phyloP scores from a whole-genome alignment of 768 basidiomycete species.

The Tubosaeta sp. region DNA sequence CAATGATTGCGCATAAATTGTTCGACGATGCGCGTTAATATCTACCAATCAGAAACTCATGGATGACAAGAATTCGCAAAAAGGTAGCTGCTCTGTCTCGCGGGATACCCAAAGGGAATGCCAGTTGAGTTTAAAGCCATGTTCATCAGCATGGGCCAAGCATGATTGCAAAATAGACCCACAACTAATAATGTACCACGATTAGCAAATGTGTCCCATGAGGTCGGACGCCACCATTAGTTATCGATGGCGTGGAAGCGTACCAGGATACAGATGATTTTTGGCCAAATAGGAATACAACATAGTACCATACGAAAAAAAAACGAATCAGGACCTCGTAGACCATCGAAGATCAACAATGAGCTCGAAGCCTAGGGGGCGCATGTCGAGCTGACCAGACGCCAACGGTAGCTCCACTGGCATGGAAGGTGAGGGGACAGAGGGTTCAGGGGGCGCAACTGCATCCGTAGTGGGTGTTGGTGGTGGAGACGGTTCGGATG shows the following conservation, averaged over 20 bases:
- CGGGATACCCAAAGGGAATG: background rate
- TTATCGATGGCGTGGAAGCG: background rate
- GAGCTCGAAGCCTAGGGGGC: constrained; percentile 66
- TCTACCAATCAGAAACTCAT: too few relatives aligned
- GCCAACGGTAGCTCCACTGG: constrained; percentile 20
- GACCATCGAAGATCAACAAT: constrained; percentile 76
- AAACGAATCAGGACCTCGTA: constrained; percentile 13
- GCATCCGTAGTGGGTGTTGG: background rate
- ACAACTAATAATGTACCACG: background rate
- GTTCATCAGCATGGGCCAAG: background rate
- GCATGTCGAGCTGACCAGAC: constrained; percentile 64
- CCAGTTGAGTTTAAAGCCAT: background rate
- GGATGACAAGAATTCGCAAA: too few relatives aligned
- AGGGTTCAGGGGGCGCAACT: background rate
- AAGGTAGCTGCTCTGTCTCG: too few relatives aligned
- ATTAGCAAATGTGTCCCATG: background rate
- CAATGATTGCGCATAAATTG: too few relatives aligned
- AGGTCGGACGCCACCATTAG: background rate
- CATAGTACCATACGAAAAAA: constrained; percentile 9
- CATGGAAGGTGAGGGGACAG: constrained; percentile 9
- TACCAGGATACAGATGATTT: constrained; percentile 11
- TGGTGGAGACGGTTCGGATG: background rate
- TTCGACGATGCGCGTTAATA: too few relatives aligned
- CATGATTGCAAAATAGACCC: background rate
- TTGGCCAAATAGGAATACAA: constrained; percentile 19